Evolutionary conservation across 306 rosid genomes (phyloP), one percentile per base, ranked within the genome.

Genomic region (Delonix regia): DNA sequence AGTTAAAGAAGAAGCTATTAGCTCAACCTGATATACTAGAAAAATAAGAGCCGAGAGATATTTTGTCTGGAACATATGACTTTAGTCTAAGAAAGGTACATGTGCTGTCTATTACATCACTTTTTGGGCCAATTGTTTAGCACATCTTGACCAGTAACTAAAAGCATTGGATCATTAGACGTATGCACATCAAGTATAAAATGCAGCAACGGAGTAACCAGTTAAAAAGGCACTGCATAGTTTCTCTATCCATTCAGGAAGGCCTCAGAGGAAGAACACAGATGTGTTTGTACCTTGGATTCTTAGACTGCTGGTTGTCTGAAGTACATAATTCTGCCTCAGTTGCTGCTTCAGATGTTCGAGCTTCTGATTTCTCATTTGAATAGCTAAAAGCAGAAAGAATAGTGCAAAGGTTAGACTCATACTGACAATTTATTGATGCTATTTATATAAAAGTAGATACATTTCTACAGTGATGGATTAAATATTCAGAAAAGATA

Each of bases 361-460:
- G 76, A 44, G 87, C 52, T 71, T 88, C 88, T 27, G 97, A 82
- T 74, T 92, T 94, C 87, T 94, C 97, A 76, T 92, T 94, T 39
- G 97, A 94, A 78, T 89, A 94, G 34, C 99, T 92, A 64, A 36
- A 78, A 71, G 9, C 72, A 41, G 71, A 24, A 64, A 75, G 39
- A 66, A 51, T 61, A 3, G 73, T 42, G 34, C 53, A 49, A 41
- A 60, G 6, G 56, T 75, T 21, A 71, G 71, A 62, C 44, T 66
- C 75, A 30, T 53, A 51, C 36, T 64, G 64, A 49, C 76, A 30
- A 30, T 48, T 44, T 34, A 62, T 56, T 69, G 81, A 69, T 55
- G 38, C 16, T 45, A 42, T 67, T 34, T 13, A 48, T 19, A 12
- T 13, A 14, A 60, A 28, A 30, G 15, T 15, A 15, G 21, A 27